Conservation (phyloP, 345 rosid species). For the Barbarea vulgaris region DNA sequence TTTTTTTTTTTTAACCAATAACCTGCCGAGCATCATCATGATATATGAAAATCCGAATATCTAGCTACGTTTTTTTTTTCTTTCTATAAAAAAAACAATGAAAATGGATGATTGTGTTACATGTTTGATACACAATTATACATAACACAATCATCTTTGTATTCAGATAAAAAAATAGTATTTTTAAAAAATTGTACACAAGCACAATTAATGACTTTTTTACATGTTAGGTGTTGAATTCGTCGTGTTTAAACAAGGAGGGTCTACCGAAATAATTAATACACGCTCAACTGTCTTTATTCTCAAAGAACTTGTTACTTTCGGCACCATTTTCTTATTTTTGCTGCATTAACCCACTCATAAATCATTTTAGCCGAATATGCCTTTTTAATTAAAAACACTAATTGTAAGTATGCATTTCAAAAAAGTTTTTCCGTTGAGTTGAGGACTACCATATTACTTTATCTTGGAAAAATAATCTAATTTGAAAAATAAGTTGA, state of each 20-base stretch:
- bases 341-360: slow-evolving; percentile 11
- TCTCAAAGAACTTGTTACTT: not conserved
- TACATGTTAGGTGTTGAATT: slow-evolving; percentile 1
- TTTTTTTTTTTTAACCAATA: not conserved
- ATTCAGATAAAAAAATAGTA: not conserved
- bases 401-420: not conserved
- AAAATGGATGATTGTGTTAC: not conserved
- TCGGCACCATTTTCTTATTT: slow-evolving; percentile 14
- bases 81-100: not conserved
- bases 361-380: not conserved
- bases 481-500: not conserved
- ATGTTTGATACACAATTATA: not conserved
- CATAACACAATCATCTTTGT: not conserved
- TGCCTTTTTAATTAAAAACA: not conserved
- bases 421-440: not conserved
- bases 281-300: not conserved
- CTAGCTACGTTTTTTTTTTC: not conserved
- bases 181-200: not conserved
- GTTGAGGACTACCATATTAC: not conserved
- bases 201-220: not conserved
- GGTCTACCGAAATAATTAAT: slow-evolving; percentile 8
- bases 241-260: not conserved
- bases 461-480: not conserved
- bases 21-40: not conserved
- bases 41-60: not conserved